These are phyloP conservation scores for Rhodotorula sphaerocarpa DNA, from an alignment of 768 basidiomycete genomes.

Conservation along the genomic window DNA sequence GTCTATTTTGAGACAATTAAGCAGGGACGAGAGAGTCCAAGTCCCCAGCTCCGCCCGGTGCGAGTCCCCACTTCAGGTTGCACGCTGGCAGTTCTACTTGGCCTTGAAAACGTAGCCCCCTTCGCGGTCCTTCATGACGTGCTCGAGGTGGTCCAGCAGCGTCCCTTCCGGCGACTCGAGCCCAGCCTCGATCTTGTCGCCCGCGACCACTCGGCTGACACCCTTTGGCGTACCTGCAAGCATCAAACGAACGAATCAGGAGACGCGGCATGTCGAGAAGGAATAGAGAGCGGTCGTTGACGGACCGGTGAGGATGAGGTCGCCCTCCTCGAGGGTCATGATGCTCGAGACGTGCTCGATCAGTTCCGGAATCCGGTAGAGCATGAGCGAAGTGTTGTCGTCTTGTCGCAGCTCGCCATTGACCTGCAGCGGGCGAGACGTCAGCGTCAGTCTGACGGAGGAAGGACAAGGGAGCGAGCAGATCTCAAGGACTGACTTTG, in stretches of 20 bases:
- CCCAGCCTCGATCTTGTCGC: slow-evolving; percentile 69
- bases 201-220: slow-evolving; percentile 66
- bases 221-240: slow-evolving; percentile 71
- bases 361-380: slow-evolving; percentile 77
- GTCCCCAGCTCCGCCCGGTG: no score
- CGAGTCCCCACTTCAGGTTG: no score
- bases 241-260: background rate
- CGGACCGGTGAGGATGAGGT: slow-evolving; percentile 36
- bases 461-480: background rate
- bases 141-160: slow-evolving; percentile 57
- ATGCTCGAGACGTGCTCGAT: slow-evolving; percentile 88
- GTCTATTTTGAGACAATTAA: no score
- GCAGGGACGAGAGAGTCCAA: no score
- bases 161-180: slow-evolving; percentile 53
- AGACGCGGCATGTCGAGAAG: background rate
- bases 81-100: no score
- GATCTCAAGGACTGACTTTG: slow-evolving; percentile 49
- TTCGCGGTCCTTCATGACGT: slow-evolving; percentile 57
- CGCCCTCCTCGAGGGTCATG: slow-evolving; percentile 82
- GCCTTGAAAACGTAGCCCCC: slow-evolving; percentile 59
- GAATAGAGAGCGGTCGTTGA: background rate
- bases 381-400: slow-evolving; percentile 80
- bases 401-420: slow-evolving; percentile 76
- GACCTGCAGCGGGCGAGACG: slow-evolving; percentile 52
- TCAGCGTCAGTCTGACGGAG: no score